Percentiles rank a stretch among this genome's conserved stretches.
Evolutionary conservation across 192 early-diverging fungal species (phyloP).

Genomic region (Gamsiella multidivaricata): DNA sequence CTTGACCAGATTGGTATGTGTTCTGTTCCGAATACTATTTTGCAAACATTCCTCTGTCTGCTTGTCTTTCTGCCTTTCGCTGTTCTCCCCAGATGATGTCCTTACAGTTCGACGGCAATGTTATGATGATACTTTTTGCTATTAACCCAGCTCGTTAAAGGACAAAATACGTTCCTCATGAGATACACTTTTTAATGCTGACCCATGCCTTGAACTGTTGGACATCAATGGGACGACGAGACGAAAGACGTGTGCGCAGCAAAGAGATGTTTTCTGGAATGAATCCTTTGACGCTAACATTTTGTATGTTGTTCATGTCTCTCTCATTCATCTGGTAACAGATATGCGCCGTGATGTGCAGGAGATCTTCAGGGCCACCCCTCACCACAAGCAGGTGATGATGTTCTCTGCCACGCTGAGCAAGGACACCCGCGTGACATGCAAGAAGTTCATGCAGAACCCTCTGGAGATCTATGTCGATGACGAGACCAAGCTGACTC

Average conservation of each 20-base stretch:
- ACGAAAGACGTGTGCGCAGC: no score
- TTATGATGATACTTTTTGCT: conserved; percentile 67
- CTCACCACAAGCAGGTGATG: conserved; percentile 98
- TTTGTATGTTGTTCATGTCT: no score
- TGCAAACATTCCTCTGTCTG: background rate
- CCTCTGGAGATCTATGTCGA: conserved; percentile 98
- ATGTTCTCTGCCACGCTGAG: conserved; percentile 97
- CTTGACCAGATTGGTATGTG: conserved; percentile 89
- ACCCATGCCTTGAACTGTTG: conserved; percentile 9
- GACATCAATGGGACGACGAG: background rate
- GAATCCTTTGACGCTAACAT: no score
- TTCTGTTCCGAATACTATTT: background rate
- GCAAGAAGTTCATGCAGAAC: conserved; percentile 98
- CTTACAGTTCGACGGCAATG: conserved; percentile 5
- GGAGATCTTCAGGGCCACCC: conserved; percentile 93
- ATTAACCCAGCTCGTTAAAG: conserved; percentile 87
- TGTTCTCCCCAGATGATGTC: background rate
- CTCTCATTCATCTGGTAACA: no score
- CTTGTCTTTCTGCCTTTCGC: background rate
- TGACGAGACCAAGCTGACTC: conserved; percentile 96
- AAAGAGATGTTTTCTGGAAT: no score
- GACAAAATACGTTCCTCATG: conserved; percentile 54
- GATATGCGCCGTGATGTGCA: conserved; percentile 98
- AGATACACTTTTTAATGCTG: conserved; percentile 51
- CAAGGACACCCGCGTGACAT: conserved; percentile 92